phyloP scores from a whole-genome alignment of 2,329 filamentous ascomycete species.

The Alternaria arbusti region DNA sequence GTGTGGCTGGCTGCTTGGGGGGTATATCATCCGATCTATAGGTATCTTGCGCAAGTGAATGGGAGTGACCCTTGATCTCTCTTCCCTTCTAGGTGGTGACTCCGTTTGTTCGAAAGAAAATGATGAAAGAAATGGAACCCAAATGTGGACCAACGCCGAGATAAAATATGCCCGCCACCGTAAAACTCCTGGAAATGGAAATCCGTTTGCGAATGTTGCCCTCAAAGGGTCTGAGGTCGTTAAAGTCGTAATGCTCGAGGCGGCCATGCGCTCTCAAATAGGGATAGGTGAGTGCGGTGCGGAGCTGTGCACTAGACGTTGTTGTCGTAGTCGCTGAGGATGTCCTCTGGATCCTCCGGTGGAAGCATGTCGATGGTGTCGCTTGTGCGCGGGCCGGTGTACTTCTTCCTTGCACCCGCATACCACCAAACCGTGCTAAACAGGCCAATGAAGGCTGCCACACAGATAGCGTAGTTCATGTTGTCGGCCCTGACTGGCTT shows the following conservation, averaged over 20 bases:
- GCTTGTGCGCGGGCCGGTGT: constrained; percentile 65
- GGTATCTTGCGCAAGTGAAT: constrained; percentile 7
- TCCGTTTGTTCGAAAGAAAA: background rate
- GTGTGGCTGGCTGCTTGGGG: background rate
- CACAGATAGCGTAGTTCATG: constrained; percentile 58
- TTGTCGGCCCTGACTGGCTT: constrained; percentile 52
- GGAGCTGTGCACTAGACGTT: constrained; percentile 20
- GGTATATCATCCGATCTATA: constrained; percentile 25
- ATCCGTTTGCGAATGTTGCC: too few relatives aligned
- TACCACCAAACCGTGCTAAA: constrained; percentile 56
- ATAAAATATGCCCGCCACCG: background rate
- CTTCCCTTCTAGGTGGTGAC: background rate
- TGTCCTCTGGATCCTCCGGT: constrained; percentile 50
- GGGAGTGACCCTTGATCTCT: background rate
- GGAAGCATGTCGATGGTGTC: constrained; percentile 56
- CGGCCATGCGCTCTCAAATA: background rate
- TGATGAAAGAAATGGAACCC: background rate
- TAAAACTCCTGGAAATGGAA: background rate
- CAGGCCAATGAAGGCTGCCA: constrained; percentile 57
- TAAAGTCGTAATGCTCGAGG: background rate
- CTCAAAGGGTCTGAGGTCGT: background rate
- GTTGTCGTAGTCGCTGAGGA: constrained; percentile 43
- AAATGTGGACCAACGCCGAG: background rate
- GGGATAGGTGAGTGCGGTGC: background rate
- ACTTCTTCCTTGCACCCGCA: constrained; percentile 54